Conservation (phyloP, 2,329 filamentous ascomycete species). For the Coniochaeta sp. region DNA sequence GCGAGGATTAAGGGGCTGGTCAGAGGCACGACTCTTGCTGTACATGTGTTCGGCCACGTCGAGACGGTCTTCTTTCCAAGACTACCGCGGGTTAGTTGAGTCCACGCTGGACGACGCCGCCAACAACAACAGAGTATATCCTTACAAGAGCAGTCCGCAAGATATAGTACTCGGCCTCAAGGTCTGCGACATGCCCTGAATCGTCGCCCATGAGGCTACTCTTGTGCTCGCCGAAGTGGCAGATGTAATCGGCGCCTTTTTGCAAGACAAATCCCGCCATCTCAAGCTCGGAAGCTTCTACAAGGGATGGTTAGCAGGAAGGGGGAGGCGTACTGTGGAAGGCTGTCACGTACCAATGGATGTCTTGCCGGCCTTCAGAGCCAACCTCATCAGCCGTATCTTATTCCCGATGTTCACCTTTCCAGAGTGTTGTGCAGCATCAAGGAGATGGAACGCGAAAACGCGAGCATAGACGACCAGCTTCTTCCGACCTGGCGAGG, state of each 20-base stretch:
- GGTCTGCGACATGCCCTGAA: conserved; percentile 19
- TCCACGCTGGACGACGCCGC: background rate
- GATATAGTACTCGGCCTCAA: conserved; percentile 56
- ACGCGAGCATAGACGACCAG: conserved; percentile 34
- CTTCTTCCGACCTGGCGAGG: conserved; percentile 14
- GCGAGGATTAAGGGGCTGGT: conserved; percentile 31
- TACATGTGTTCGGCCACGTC: conserved; percentile 78
- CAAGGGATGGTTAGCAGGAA: conserved; percentile 8
- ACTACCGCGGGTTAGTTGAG: conserved; percentile 33
- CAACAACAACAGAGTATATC: background rate
- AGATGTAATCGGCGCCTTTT: conserved; percentile 52
- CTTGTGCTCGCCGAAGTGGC: conserved; percentile 24
- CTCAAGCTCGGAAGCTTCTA: conserved; percentile 45
- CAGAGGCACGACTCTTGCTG: conserved; percentile 42
- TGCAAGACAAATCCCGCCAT: conserved; percentile 56
- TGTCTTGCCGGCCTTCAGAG: conserved; percentile 55
- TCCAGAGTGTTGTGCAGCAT: conserved; percentile 34
- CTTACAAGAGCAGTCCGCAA: conserved; percentile 60
- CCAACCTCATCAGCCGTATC: conserved; percentile 56
- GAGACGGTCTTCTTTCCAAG: conserved; percentile 64
- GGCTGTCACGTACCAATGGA: conserved; percentile 46
- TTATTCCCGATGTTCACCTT: conserved; percentile 21
- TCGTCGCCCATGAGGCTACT: conserved; percentile 20
- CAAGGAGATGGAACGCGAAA: conserved; percentile 62
- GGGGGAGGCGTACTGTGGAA: conserved; percentile 2